phyloP scores from a whole-genome alignment of 306 rosid genomes.

The Bauhinia variegata region DNA sequence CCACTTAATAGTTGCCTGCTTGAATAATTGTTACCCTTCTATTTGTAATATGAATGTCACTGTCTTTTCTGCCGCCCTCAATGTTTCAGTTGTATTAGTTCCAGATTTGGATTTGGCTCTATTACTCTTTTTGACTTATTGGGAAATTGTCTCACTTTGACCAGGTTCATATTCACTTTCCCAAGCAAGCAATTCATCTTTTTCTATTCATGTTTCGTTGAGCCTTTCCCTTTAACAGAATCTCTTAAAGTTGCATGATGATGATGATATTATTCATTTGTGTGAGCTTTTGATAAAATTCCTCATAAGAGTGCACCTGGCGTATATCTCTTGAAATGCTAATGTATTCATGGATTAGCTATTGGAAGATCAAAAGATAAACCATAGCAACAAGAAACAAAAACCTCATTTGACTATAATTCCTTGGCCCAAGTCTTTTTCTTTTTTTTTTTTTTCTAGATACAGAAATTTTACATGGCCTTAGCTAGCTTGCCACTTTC shows the following conservation, averaged over 20 bases:
- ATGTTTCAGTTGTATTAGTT: constrained; percentile 5
- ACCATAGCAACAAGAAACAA: constrained; percentile 7
- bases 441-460: too few relatives aligned
- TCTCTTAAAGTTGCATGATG: neutral
- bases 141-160: neutral
- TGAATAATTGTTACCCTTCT: neutral
- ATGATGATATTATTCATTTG: neutral
- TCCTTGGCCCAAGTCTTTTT: neutral
- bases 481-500: neutral
- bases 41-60: constrained; percentile 4
- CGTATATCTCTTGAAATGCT: neutral
- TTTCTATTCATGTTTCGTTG: neutral
- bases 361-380: too few relatives aligned
- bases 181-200: neutral
- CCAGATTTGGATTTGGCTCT: too few relatives aligned
- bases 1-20: neutral
- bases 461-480: neutral
- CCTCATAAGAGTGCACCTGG: neutral
- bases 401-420: neutral
- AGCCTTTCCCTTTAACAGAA: constrained; percentile 5
- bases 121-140: neutral
- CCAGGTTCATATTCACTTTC: neutral
- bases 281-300: neutral
- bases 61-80: too few relatives aligned
- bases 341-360: neutral